These are phyloP conservation scores for Tylopilus intermedius DNA, from an alignment of 768 basidiomycete species.

Conservation along the genomic window DNA sequence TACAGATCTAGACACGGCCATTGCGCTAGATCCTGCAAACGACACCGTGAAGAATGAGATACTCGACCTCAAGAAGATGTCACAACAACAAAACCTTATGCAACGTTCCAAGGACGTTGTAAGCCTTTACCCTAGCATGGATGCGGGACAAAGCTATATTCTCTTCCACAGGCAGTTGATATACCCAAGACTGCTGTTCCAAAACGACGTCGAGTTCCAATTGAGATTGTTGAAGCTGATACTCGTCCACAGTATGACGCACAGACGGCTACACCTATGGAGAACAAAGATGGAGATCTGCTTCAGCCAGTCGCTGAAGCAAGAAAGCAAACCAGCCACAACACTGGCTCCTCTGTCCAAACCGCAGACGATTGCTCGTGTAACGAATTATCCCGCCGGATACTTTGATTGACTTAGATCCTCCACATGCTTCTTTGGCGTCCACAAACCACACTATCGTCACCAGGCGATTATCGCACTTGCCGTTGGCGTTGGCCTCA, in stretches of 20 bases:
- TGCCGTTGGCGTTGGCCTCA: slow-evolving; percentile 45
- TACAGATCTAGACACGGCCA: slow-evolving; percentile 57
- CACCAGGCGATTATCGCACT: slow-evolving; percentile 43
- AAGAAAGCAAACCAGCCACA: slow-evolving; percentile 13
- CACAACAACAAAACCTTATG: slow-evolving; percentile 32
- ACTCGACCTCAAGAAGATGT: slow-evolving; percentile 40
- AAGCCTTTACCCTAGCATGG: slow-evolving; percentile 1
- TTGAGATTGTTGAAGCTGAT: slow-evolving; percentile 48
- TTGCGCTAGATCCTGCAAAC: slow-evolving; percentile 62
- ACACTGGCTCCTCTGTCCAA: slow-evolving; percentile 10
- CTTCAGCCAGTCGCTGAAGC: slow-evolving; percentile 30
- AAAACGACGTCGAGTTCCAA: slow-evolving; percentile 59
- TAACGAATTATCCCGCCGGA: slow-evolving; percentile 72
- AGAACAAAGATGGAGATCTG: slow-evolving; percentile 19
- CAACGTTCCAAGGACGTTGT: slow-evolving; percentile 31
- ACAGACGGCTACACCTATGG: not conserved
- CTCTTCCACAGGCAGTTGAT: slow-evolving; percentile 10
- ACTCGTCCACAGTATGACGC: slow-evolving; percentile 1
- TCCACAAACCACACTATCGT: too few relatives aligned
- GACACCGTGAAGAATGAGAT: slow-evolving; percentile 60
- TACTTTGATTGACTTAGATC: slow-evolving; percentile 39
- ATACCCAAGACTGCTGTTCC: slow-evolving; percentile 13
- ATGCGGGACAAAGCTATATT: slow-evolving; percentile 1
- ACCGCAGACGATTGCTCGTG: slow-evolving; percentile 48
- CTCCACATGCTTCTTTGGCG: slow-evolving; percentile 54